Conservation (phyloP, 75 land plant genomes). For the Pinus albicaulis region DNA sequence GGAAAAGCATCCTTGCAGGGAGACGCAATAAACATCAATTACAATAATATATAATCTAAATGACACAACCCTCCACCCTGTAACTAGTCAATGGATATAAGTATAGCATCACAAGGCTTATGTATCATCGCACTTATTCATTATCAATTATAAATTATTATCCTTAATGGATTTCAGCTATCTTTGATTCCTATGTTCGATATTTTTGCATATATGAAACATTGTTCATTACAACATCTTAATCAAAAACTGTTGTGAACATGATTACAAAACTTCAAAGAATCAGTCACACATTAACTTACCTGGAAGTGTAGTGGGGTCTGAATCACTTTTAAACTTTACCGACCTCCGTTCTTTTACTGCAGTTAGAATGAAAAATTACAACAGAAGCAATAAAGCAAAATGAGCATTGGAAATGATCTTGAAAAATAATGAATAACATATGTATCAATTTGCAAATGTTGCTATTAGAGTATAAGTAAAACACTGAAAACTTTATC, state of each 20-base stretch:
- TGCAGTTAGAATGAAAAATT: slow-evolving; percentile 12
- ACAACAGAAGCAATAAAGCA: slow-evolving; percentile 7
- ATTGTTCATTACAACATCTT: background rate
- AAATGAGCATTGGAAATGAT: background rate
- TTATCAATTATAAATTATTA: too few species aligned
- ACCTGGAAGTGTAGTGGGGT: slow-evolving; percentile 81
- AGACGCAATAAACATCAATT: too few species aligned
- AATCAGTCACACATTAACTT: background rate
- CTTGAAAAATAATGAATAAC: background rate
- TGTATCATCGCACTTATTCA: too few species aligned
- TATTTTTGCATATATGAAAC: too few species aligned
- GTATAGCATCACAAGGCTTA: too few species aligned
- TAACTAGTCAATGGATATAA: too few species aligned
- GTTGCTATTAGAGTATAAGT: background rate
- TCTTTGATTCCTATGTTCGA: too few species aligned
- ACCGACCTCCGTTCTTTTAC: slow-evolving; percentile 86
- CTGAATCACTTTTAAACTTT: slow-evolving; percentile 56
- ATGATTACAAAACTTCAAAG: background rate
- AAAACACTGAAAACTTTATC: background rate
- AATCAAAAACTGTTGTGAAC: background rate
- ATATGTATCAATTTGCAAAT: background rate
- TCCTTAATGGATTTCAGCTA: too few species aligned
- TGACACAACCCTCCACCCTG: too few species aligned
- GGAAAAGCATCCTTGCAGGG: too few species aligned
- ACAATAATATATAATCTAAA: too few species aligned